A percentile compares a stretch with the other conserved stretches of the same genome.
Conservation (phyloP, 2,329 filamentous ascomycete species). For the Fusarium ramigenum region DNA sequence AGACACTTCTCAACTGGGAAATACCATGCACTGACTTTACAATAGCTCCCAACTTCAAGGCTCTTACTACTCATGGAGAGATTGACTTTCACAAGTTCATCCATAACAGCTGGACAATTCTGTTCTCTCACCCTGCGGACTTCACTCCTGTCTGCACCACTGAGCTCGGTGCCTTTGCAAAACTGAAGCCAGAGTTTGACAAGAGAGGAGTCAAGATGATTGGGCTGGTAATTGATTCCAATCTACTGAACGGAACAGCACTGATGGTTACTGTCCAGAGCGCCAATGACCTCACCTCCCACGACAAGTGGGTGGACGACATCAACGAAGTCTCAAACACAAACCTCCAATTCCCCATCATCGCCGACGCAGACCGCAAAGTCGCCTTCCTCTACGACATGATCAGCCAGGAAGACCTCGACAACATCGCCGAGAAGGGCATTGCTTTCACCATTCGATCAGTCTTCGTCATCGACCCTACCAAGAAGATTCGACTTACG, state of each 20-base stretch:
- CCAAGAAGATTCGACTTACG: slow-evolving; percentile 89
- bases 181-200: neutral
- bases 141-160: slow-evolving; percentile 2
- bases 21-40: fast-evolving
- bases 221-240: neutral
- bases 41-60: neutral
- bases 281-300: slow-evolving; percentile 5
- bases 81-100: slow-evolving; percentile 16
- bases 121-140: neutral
- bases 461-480: slow-evolving; percentile 92
- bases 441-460: slow-evolving; percentile 93
- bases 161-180: neutral
- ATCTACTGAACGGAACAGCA: too few relatives aligned
- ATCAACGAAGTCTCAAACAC: slow-evolving; percentile 16
- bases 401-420: slow-evolving; percentile 81
- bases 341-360: slow-evolving; percentile 14
- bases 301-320: slow-evolving; percentile 13
- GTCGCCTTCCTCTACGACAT: slow-evolving; percentile 6
- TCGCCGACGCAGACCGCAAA: slow-evolving; percentile 15
- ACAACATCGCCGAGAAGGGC: slow-evolving; percentile 81
- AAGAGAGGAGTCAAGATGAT: slow-evolving; percentile 7
- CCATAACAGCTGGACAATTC: neutral
- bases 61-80: neutral
- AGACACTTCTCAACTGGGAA: too few relatives aligned
- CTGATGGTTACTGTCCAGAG: neutral